Conservation (phyloP, 345 rosid genomes). For the Aegle marmelos region DNA sequence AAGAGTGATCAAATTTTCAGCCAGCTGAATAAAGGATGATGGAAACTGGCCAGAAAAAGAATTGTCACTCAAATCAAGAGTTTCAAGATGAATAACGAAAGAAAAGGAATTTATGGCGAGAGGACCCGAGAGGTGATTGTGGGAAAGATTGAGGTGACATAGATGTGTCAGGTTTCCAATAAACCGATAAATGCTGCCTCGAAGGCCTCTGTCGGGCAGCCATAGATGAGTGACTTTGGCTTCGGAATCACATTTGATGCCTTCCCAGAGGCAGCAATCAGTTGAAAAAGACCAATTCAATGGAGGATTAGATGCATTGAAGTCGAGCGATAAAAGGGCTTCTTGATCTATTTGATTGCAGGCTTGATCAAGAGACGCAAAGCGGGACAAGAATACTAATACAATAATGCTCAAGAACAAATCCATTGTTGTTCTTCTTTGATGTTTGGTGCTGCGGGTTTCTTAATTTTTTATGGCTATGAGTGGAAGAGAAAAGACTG, state of each 20-base stretch:
- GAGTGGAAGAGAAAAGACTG: neutral
- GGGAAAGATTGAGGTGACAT: conserved; percentile 14
- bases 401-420: neutral
- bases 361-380: neutral
- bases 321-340: neutral
- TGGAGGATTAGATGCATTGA: neutral
- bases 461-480: neutral
- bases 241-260: conserved; percentile 2
- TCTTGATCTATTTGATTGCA: neutral
- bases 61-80: conserved; percentile 6
- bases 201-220: conserved; percentile 14
- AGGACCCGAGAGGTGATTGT: neutral
- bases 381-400: neutral
- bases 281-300: neutral
- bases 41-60: neutral
- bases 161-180: conserved; percentile 11
- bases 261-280: conserved; percentile 15
- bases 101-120: neutral
- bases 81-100: neutral
- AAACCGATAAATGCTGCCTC: conserved; percentile 7
- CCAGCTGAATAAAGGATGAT: neutral
- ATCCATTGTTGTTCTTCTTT: neutral
- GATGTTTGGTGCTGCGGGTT: neutral
- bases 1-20: neutral
- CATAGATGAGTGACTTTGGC: neutral